Conservation (phyloP, 345 rosid genomes). For the Citrus inodora region DNA sequence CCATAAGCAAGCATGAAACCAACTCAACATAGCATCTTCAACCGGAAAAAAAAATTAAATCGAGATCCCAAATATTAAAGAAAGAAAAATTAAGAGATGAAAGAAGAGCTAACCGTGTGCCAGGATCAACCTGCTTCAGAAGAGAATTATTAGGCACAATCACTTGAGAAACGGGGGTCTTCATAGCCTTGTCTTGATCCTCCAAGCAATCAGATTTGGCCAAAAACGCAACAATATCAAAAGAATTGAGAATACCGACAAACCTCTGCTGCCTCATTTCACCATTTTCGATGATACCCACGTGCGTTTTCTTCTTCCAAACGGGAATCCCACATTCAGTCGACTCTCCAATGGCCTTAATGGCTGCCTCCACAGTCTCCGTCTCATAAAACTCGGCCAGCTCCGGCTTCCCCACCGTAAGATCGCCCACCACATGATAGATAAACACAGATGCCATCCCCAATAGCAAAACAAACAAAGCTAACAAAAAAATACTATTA, state of each 20-base stretch:
- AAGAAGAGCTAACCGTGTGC: conserved; percentile 54
- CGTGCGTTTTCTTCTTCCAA: conserved; percentile 67
- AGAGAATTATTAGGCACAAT: conserved; percentile 54
- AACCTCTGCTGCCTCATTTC: conserved; percentile 82
- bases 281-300: conserved; percentile 58
- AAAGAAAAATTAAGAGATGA: neutral
- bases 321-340: conserved; percentile 93
- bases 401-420: conserved; percentile 98
- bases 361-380: conserved; percentile 83
- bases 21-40: neutral
- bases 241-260: conserved; percentile 82
- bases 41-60: neutral
- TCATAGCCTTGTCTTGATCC: conserved; percentile 80
- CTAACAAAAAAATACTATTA: neutral
- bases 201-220: conserved; percentile 70
- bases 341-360: conserved; percentile 76
- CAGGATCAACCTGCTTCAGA: conserved; percentile 89
- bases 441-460: conserved; percentile 84
- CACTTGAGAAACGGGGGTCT: conserved; percentile 76
- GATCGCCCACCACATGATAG: conserved; percentile 95
- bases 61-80: neutral
- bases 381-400: conserved; percentile 78
- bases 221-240: conserved; percentile 76
- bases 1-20: neutral
- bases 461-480: neutral